Evolutionary conservation across 352 stramenopile species (phyloP), one percentile per base, ranked within the genome.

Genomic region (Phytophthora fragariae): DNA sequence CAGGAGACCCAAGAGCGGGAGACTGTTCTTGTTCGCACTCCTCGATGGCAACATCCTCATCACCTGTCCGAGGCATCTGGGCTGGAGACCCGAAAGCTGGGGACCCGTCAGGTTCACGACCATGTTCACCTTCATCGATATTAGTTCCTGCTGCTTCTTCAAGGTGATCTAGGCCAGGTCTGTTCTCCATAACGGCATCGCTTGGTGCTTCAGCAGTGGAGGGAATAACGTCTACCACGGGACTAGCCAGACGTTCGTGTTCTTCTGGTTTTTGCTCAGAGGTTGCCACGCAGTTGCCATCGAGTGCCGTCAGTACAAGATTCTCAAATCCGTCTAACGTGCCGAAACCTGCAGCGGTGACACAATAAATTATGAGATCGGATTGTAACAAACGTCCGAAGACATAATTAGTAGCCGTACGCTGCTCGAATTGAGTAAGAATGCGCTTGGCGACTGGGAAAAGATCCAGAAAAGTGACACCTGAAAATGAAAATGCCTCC

Each of bases 361-460:
- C 24, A 62, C 7, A 66, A 21, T 12, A 35, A n/a, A 62, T 39
- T 8, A 24, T 57, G 19, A 50, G 10, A 55, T 66, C 19, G 62
- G 33, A 29, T 14, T 41, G 58, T 17, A n/a, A 21, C 47, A 69
- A 47, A n/a, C 15, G 53, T 5, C 6, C 37, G 60, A 15, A 17
- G 9, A 15, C 17, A 62, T 21, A 53, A 19, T 27, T 24, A 33
- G 11, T 31, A 47, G 44, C 83, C 29, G 54, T 83, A 89, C 83
- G 73, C 37, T 81, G 58, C 49, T 88, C 62, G 63, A 86, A 88
- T 33, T 74, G 46, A 29, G 71, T 80, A 15, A 90, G 19, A 57
- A 89, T 81, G n/a, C 73, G 54, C 12, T 85, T 64, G 6, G 53
- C 79, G 46, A 79, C 31, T 29, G 70, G 67, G 17, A 82, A 80